Evolutionary conservation across 192 early-diverging fungal genomes (phyloP).

Genomic region (Coemansia sp.): DNA sequence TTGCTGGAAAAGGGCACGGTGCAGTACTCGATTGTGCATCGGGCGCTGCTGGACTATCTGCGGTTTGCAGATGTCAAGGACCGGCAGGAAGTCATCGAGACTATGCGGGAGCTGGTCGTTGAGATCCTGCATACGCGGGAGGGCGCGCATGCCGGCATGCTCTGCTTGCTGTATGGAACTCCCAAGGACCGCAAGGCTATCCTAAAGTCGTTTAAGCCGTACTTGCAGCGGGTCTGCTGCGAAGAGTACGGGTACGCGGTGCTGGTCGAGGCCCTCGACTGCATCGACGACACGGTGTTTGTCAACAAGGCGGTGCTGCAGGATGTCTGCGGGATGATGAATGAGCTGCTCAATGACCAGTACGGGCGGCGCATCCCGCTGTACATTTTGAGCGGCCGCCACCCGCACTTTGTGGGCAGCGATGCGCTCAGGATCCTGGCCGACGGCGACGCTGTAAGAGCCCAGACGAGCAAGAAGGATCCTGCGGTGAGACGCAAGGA

Average conservation of each 20-base stretch:
- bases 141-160: constrained; percentile 82
- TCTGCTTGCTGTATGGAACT: constrained; percentile 71
- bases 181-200: constrained; percentile 92
- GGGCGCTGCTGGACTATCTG: constrained; percentile 82
- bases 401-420: constrained; percentile 67
- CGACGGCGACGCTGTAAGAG: constrained; percentile 65
- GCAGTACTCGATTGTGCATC: constrained; percentile 79
- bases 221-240: constrained; percentile 70
- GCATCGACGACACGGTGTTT: constrained; percentile 90
- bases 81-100: constrained; percentile 67
- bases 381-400: constrained; percentile 78
- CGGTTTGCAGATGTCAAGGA: constrained; percentile 59
- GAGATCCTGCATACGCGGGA: constrained; percentile 92
- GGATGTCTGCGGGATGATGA: constrained; percentile 38
- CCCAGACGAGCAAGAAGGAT: constrained; percentile 87
- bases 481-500: constrained; percentile 62
- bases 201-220: constrained; percentile 80
- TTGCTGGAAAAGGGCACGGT: constrained; percentile 82
- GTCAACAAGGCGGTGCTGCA: constrained; percentile 72
- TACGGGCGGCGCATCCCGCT: constrained; percentile 77
- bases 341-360: constrained; percentile 67
- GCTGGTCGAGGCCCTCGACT: constrained; percentile 78
- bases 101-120: constrained; percentile 77
- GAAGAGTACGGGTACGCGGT: constrained; percentile 92
- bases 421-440: constrained; percentile 69